These are phyloP conservation scores for Selaginella tamariscina DNA, from an alignment of 75 land plant genomes.

Conservation along the genomic window DNA sequence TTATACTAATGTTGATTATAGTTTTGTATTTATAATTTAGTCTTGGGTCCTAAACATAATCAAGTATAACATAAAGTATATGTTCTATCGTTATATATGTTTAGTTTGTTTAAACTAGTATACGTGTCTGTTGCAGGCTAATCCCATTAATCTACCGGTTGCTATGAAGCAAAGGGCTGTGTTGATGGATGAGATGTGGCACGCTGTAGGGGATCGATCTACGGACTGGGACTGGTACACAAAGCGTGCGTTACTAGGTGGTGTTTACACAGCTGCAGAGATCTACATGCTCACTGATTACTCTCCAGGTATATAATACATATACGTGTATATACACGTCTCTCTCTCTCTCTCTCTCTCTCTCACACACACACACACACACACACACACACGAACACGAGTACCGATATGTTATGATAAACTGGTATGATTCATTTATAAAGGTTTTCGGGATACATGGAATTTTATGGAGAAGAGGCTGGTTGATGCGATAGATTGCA, in stretches of 20 bases:
- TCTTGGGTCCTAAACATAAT: neutral
- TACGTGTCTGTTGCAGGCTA: slow-evolving; percentile 48
- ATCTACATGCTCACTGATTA: slow-evolving; percentile 80
- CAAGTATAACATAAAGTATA: too few species aligned
- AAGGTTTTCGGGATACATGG: slow-evolving; percentile 39
- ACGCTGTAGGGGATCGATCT: slow-evolving; percentile 63
- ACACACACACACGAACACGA: neutral
- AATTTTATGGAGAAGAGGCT: slow-evolving; percentile 30
- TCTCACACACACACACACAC: too few species aligned
- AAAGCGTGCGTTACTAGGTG: slow-evolving; percentile 69
- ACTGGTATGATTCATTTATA: neutral
- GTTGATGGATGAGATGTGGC: slow-evolving; percentile 93
- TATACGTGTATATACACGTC: too few species aligned
- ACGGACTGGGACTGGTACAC: slow-evolving; percentile 76
- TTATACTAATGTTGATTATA: neutral
- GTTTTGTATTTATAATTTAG: neutral
- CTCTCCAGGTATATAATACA: slow-evolving; percentile 65
- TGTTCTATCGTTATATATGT: too few species aligned
- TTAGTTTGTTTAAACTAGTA: too few species aligned
- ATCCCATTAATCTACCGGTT: slow-evolving; percentile 55
- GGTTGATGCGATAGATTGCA: slow-evolving; percentile 31
- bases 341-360: too few species aligned
- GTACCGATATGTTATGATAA: neutral
- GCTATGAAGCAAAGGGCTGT: slow-evolving; percentile 81
- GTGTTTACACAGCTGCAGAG: slow-evolving; percentile 71